Percentiles rank a stretch among this genome's conserved stretches.
Evolutionary conservation across 2,329 filamentous ascomycete species (phyloP).

Genomic region (Dactylellina drechsleri): DNA sequence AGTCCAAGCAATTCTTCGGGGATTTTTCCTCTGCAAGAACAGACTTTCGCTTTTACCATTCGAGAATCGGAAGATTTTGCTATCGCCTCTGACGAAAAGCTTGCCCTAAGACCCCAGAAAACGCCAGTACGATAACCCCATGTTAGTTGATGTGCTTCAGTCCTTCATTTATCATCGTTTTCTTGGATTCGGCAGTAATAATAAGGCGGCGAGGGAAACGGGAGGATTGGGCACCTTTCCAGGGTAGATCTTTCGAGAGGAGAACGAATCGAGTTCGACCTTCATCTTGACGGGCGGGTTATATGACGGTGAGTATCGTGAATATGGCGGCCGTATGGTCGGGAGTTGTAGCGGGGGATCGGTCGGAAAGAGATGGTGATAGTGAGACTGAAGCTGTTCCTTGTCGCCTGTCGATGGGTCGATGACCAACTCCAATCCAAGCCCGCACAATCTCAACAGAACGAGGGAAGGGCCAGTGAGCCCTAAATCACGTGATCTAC

Average conservation of each 20-base stretch:
- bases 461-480: conserved; percentile 27
- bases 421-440: conserved; percentile 4
- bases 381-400: conserved; percentile 22
- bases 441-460: conserved; percentile 42
- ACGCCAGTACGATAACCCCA: conserved; percentile 36
- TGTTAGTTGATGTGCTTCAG: conserved; percentile 16
- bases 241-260: conserved; percentile 53
- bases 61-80: conserved; percentile 99
- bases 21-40: conserved; percentile 99
- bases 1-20: conserved; percentile 98
- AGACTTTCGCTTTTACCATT: conserved; percentile 99
- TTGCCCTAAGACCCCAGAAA: conserved; percentile 77
- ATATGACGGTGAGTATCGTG: conserved; percentile 24
- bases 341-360: conserved; percentile 13
- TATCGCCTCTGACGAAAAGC: conserved; percentile 99
- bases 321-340: neutral
- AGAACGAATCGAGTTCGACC: conserved; percentile 59
- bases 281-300: conserved; percentile 45
- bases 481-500: conserved; percentile 45
- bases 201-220: conserved; percentile 29
- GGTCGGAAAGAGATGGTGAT: conserved; percentile 23
- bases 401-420: conserved; percentile 27
- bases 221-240: conserved; percentile 56
- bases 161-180: conserved; percentile 1
- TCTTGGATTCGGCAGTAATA: conserved; percentile 3